Evolutionary conservation across 2,329 filamentous ascomycete genomes (phyloP), one percentile per base, ranked within the genome.

Genomic region (Emmonsiellopsis sp.): DNA sequence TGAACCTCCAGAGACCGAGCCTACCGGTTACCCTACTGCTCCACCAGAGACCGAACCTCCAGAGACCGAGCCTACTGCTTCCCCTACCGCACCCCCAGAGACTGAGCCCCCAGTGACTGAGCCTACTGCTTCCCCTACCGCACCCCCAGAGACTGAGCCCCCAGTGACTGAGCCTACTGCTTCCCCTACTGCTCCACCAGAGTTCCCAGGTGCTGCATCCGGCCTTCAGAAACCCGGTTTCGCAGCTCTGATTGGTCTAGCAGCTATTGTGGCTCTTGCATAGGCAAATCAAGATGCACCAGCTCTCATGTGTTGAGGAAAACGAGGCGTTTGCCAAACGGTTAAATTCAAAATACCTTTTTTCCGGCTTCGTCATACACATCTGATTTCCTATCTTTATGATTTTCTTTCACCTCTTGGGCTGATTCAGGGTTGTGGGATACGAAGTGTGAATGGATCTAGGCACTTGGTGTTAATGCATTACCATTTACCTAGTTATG

Each of bases 161-260:
- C 52, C 66, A 73, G 71, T 13, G 74, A 70, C 56, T 62, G 73
- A 49, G 71, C 74, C 53, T 71, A 72, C 57, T 70, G 70, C 40
- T n/a, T 31, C 52, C 20, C 41, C 59, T 20, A 47, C 55, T 16
- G 31, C 34, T 20, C 49, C 54, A n/a, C 53, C 57, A 35, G 9
- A 38, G 6, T 57, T 50, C 53, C 51, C 55, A 44, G 55, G 55
- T 49, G 51, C 53, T 31, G 57, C 53, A 9, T 31, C 50, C 16
- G 52, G 55, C 37, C 42, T 55, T 26, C 44, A 54, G 13, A 53
- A 47, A 20, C 47, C 50, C 35, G 54, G 53, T 26, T 26, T 55
- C 26, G 51, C 49, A 16, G 51, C 52, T 30, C 34, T 57, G 7
- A 30, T 53, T 15, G 57, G 48, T 50, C 49, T 59, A 13, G 55